Base-by-base conservation (phyloP, 75 land plant species). In the Cryptomeria japonica region DNA sequence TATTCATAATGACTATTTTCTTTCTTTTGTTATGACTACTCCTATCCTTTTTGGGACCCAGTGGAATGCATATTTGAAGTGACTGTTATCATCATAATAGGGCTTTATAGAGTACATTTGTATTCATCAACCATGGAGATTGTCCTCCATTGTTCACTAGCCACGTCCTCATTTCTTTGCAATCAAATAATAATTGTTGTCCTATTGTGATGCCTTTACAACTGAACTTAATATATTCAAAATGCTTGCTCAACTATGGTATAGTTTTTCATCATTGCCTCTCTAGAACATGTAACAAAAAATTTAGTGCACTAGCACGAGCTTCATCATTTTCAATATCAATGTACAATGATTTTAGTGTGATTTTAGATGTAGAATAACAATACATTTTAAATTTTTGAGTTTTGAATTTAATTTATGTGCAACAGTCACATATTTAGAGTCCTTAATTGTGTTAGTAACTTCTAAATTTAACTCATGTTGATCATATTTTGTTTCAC, bases 221-320 rank as follows among this genome's bases (percentile, higher is more conserved):
- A n/a, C n/a, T n/a, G n/a, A n/a, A n/a, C 99, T 95, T 84, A 98
- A 89, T 88, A 98, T 86, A 68, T 95, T 96, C 87, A 98, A 96
- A 86, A 97, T 94, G 84, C 88, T 88, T 32, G 93, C 92, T 98
- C 99, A 98, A 87, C 99, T 98, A 77, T 95, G 92, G 78, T 91
- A 91, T 85, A 98, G 88, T 75, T 97, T 98, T 31, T 98, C 99
- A 85, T 95, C 99, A 95, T n/a, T 96, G 93, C 70, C 99, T 97
- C 99, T 96, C 99, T 85, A 98, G 87, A 51, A 96, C 94, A 94
- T 97, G 99, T 75, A 98, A 90, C 80, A 98, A 90, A 90, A 97
- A 95, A 87, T 94, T 98, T 56, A 97, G 86, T 80, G 97, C 90
- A 84, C 99, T 96, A 64, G 91, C 87, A 49, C 95, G 96, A 73